Evolutionary conservation across 257 asterid genomes (phyloP).

Genomic region (Verbascum thapsus): DNA sequence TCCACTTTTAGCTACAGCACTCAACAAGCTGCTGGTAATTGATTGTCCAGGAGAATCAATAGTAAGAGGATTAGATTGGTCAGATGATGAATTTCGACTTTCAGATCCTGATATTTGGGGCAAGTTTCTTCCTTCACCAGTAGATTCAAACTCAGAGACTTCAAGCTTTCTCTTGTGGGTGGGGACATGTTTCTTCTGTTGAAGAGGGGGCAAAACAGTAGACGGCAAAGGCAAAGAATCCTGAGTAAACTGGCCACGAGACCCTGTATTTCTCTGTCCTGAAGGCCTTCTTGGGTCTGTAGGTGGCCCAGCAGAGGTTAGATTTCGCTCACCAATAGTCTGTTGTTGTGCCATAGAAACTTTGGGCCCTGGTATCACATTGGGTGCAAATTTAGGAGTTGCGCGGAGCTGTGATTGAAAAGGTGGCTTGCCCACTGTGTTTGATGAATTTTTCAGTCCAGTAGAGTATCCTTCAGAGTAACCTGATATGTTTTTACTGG

Average conservation of each 20-base stretch:
- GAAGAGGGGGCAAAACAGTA: conserved; percentile 43
- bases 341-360: conserved; percentile 39
- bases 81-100: conserved; percentile 36
- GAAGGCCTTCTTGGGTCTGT: conserved; percentile 53
- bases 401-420: conserved; percentile 37
- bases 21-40: conserved; percentile 48
- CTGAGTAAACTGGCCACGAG: conserved; percentile 35
- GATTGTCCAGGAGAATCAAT: conserved; percentile 45
- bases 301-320: conserved; percentile 36
- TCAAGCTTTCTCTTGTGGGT: conserved; percentile 36
- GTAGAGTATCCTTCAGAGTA: conserved; percentile 40
- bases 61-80: conserved; percentile 35
- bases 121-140: conserved; percentile 21
- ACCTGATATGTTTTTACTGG: no score
- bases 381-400: conserved; percentile 31
- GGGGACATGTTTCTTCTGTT: conserved; percentile 33
- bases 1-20: conserved; percentile 52
- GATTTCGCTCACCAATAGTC: conserved; percentile 41
- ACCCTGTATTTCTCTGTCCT: conserved; percentile 35
- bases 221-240: conserved; percentile 37
- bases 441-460: conserved; percentile 34
- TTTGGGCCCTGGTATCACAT: conserved; percentile 33
- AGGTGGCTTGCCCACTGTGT: conserved; percentile 31
- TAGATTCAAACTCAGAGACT: conserved; percentile 27
- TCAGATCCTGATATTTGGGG: conserved; percentile 36